Base-by-base conservation (phyloP, 169 alveolate species). In the Eimeria praecox region DNA sequence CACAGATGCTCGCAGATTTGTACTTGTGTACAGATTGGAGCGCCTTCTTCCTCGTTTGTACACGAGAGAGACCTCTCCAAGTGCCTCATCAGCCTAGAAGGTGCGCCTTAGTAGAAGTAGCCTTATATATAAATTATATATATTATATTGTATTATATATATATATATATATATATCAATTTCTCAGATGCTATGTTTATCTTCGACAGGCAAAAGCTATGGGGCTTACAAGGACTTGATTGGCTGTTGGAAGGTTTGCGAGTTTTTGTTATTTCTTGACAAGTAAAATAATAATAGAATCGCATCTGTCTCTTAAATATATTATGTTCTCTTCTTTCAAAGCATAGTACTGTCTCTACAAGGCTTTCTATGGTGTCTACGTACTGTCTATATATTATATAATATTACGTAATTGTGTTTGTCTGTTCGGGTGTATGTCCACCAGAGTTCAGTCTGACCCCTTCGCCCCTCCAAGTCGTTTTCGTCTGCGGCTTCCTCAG, bases 391-490 rank as follows among this genome's bases (percentile, higher is more conserved):
- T 1, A 59, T 22, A 22, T 3, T 59, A n/a, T 59, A 20, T 20
- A 22, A 59, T n/a, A 59, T 59, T 59, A 5, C 3, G 20, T 59
- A 18, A n/a, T 59, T 59, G 12, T 80, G 35, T 80, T 80, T 49
- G 18, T 46, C 89, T 18, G 64, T 80, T 40, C 18, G 44, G 52
- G 64, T 80, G n/a, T 59, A 59, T 20, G 27, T 38, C 33, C 52
- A 56, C 52, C 96, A 97, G 98, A 71, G 97, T 97, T 46, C 98
- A 97, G 95, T 87, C 97, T 3, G 98, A 97, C 71, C 98, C 98
- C 44, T 97, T 96, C 77, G 98, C 98, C 6, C 98, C 98, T 46
- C 98, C 98, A 18, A 96, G 97, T 38, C 94, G 94, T 44, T 85
- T 96, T n/a, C 95, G 98, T 6, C 73, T 97, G 54, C 92, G 97